Percentiles rank a stretch among this genome's conserved stretches.
Conservation (phyloP, 2,329 filamentous ascomycete genomes). For the Colletotrichum incanum region DNA sequence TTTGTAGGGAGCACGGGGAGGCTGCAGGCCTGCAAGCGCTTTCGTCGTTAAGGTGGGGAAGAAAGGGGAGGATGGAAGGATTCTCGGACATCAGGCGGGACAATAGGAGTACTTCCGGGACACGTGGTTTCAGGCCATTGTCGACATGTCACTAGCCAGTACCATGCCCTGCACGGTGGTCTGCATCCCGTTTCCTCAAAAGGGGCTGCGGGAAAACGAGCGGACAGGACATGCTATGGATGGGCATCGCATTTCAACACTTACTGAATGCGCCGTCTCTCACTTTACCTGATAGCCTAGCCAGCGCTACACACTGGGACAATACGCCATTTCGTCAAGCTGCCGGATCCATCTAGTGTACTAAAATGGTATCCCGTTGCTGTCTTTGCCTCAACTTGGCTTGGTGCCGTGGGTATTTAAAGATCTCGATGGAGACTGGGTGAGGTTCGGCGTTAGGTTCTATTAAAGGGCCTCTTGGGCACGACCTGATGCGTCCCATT, state of each 20-base stretch:
- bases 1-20: conserved; percentile 32
- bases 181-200: conserved; percentile 33
- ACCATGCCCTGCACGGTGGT: conserved; percentile 32
- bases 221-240: background rate
- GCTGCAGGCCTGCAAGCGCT: conserved; percentile 25
- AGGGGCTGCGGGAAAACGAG: conserved; percentile 15
- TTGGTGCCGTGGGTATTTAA: conserved; percentile 33
- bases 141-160: conserved; percentile 27
- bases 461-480: conserved; percentile 36
- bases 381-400: conserved; percentile 26
- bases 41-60: conserved; percentile 30
- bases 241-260: conserved; percentile 6
- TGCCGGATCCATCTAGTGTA: conserved; percentile 12
- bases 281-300: conserved; percentile 3
- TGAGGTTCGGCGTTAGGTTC: conserved; percentile 10
- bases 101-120: conserved; percentile 25
- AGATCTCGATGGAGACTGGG: conserved; percentile 33
- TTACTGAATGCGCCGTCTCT: background rate
- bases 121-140: background rate
- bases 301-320: background rate
- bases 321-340: background rate
- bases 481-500: conserved; percentile 29
- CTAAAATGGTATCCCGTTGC: conserved; percentile 17
- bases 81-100: conserved; percentile 39
- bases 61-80: conserved; percentile 8